Evolutionary conservation across 331 rosid genomes (phyloP).

Genomic region (Stylosanthes scabra): DNA sequence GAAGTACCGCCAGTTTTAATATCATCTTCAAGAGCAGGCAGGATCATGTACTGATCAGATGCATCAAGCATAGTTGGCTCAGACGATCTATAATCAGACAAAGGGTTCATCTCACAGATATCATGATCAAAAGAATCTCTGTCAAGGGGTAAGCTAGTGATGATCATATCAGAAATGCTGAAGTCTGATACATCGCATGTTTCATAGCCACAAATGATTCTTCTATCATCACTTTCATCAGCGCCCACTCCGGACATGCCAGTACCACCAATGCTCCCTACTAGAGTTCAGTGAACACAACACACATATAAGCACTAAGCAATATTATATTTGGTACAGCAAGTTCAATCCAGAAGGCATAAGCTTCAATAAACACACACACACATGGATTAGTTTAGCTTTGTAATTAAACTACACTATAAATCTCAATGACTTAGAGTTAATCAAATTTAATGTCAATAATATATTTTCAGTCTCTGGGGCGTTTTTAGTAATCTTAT

Average conservation of each 20-base stretch:
- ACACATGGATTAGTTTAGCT: constrained; percentile 7
- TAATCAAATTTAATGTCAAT: not conserved
- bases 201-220: constrained; percentile 60
- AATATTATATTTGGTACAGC: constrained; percentile 15
- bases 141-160: constrained; percentile 72
- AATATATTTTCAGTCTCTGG: constrained; percentile 1
- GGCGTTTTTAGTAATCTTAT: not conserved
- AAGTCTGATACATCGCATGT: constrained; percentile 91
- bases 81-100: constrained; percentile 59
- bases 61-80: constrained; percentile 70
- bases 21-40: constrained; percentile 87
- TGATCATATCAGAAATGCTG: constrained; percentile 91
- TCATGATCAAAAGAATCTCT: constrained; percentile 62
- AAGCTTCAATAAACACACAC: constrained; percentile 3
- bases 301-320: constrained; percentile 28
- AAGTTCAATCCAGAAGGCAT: constrained; percentile 16
- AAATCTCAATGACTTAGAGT: constrained; percentile 15
- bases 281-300: constrained; percentile 36
- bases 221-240: constrained; percentile 61
- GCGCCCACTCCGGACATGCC: constrained; percentile 59
- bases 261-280: constrained; percentile 51
- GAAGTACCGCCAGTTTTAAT: constrained; percentile 50
- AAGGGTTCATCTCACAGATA: constrained; percentile 52
- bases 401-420: not conserved
- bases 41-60: constrained; percentile 73